Percentiles rank a stretch among this genome's conserved stretches.
Evolutionary conservation across 2,329 filamentous ascomycete genomes (phyloP).

Genomic region (Nectriaceae sp.): DNA sequence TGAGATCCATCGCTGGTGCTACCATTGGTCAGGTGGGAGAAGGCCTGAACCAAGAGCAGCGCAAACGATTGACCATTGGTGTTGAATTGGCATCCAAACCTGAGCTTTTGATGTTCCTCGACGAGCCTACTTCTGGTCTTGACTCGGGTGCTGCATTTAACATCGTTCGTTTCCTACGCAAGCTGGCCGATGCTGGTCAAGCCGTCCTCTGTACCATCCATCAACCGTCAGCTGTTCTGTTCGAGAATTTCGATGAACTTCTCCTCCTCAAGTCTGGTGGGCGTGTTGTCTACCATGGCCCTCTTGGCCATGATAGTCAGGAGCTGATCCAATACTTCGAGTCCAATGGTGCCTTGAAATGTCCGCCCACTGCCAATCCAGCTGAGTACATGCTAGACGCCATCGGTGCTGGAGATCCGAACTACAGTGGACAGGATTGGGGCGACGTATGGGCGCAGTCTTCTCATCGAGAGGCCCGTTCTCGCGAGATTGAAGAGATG

Average conservation of each 20-base stretch:
- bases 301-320: conserved; percentile 51
- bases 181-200: conserved; percentile 61
- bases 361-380: conserved; percentile 50
- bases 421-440: conserved; percentile 64
- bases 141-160: conserved; percentile 61
- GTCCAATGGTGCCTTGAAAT: conserved; percentile 48
- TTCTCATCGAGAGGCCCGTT: conserved; percentile 46
- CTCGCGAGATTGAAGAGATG: conserved; percentile 54
- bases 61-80: conserved; percentile 58
- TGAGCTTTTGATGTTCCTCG: conserved; percentile 64
- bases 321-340: conserved; percentile 55
- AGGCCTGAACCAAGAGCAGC: conserved; percentile 62
- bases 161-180: conserved; percentile 62
- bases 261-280: conserved; percentile 56
- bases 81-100: conserved; percentile 60
- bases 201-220: conserved; percentile 63
- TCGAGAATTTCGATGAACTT: conserved; percentile 59
- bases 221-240: conserved; percentile 57
- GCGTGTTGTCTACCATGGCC: conserved; percentile 55
- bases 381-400: conserved; percentile 59
- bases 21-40: conserved; percentile 60
- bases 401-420: conserved; percentile 63
- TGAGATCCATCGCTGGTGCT: conserved; percentile 67
- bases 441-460: conserved; percentile 60
- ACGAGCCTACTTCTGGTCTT: conserved; percentile 61